A percentile compares a stretch with the other conserved stretches of the same genome.
Conservation (phyloP, 257 asterid species). For the Coffea canephora region DNA sequence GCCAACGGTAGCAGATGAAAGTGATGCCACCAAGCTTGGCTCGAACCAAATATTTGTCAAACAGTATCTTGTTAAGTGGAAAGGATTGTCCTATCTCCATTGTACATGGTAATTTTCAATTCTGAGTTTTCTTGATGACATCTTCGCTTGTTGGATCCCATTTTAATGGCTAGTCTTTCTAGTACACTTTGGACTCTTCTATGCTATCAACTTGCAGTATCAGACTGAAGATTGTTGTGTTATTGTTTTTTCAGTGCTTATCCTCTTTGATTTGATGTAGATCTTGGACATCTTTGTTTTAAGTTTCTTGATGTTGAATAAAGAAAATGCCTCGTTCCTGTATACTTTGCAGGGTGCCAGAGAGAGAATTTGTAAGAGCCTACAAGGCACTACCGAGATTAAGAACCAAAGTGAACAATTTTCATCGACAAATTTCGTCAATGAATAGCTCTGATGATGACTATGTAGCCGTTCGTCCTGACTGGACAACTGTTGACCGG, state of each 20-base stretch:
- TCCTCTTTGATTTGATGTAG: background rate
- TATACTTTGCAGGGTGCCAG: conserved; percentile 78
- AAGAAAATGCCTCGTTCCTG: conserved; percentile 2
- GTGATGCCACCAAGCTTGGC: conserved; percentile 62
- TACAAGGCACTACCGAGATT: conserved; percentile 88
- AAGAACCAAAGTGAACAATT: conserved; percentile 82
- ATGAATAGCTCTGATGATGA: conserved; percentile 76
- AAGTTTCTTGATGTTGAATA: background rate
- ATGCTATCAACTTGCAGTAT: background rate
- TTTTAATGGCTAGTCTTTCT: background rate
- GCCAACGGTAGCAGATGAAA: conserved; percentile 64
- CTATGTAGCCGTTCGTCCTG: conserved; percentile 76
- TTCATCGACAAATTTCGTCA: conserved; percentile 67
- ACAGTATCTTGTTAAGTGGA: conserved; percentile 96
- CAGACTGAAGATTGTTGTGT: background rate
- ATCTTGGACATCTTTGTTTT: background rate
- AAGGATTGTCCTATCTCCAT: conserved; percentile 87
- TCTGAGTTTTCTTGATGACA: conserved; percentile 17
- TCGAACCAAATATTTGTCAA: conserved; percentile 76
- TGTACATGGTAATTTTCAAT: conserved; percentile 69
- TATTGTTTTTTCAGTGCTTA: background rate
- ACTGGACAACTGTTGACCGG: conserved; percentile 95
- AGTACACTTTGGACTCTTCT: background rate
- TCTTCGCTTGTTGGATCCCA: background rate
- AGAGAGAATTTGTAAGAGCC: conserved; percentile 77